Conservation (phyloP, 2,329 filamentous ascomycete genomes). For the Venturia nashicola region DNA sequence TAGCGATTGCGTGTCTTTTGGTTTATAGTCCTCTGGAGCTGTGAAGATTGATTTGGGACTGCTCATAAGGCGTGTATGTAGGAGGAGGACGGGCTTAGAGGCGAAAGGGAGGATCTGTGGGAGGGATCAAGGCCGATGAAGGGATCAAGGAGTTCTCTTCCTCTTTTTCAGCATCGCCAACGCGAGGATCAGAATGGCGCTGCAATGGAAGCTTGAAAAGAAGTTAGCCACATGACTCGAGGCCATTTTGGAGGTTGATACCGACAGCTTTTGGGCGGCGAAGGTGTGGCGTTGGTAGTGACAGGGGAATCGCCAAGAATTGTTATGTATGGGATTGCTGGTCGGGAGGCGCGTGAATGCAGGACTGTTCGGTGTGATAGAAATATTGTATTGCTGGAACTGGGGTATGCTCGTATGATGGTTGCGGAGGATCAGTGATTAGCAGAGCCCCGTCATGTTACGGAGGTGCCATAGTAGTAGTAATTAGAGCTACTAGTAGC, state of each 20-base stretch:
- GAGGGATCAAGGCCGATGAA: neutral
- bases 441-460: neutral
- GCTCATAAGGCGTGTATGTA: neutral
- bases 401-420: neutral
- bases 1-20: neutral
- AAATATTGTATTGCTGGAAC: neutral
- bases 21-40: constrained; percentile 2
- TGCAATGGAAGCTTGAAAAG: neutral
- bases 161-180: neutral
- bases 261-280: neutral
- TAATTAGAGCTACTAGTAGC: too few species aligned
- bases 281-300: neutral
- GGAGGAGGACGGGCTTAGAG: neutral
- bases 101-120: neutral
- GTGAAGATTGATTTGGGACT: constrained; percentile 9
- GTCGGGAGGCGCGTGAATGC: neutral
- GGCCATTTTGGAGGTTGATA: neutral
- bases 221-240: neutral
- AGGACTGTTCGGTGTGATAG: neutral
- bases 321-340: neutral
- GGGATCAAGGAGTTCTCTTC: neutral
- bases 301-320: neutral
- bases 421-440: neutral
- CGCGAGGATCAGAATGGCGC: neutral
- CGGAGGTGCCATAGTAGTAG: neutral